Base-by-base conservation (phyloP, 2,329 filamentous ascomycete species). In the Penicillium polonicum region DNA sequence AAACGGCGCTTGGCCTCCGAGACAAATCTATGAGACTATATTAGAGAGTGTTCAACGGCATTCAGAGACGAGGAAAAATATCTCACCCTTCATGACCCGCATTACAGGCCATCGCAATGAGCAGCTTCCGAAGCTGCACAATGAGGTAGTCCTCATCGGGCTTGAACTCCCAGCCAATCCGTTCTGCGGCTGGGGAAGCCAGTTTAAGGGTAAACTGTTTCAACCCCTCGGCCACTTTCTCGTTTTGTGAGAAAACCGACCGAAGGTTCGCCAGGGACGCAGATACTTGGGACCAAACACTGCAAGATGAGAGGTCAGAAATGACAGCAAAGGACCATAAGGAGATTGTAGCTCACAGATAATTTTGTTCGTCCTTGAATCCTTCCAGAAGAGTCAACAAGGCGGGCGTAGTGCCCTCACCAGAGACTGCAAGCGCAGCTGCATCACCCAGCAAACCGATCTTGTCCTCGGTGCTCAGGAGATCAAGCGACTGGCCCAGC, bases 391-490 rank as follows among this genome's bases (percentile, higher is more conserved):
- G 89, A 13, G 89, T 87, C 31, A 99, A 80, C 13, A 99, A 82
- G 9, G 90, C 89, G 25, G 91, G 81, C 0, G 92, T 96, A 4
- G 86, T 90, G 49, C 89, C 88, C 70, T 94, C 86, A 23, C 94
- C 94, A 57, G 94, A 90, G 60, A 95, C 86, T 38, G 94, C 92
- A 63, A 97, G 84, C 50, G 94, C 92, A 46, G 90, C 89, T 21
- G 93, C 91, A 68, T 96, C 95, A 60, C 91, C 92, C 58, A 97
- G 85, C 52, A 97, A 85, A 41, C 91, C 91, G 67, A 97, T 96
- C 80, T 94, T 96, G 78, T 99, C 94, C 72, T 93, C 86, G 6
- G 89, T 87, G 62, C 83, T 90, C 25, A 99, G 82, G 65, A 87
- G 86, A 65, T 90, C 83, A 17, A 92, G 87, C 66, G 90, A 87